Percentiles rank a stretch among this genome's conserved stretches.
Evolutionary conservation across 192 early-diverging fungal genomes (phyloP).

Genomic region (Geranomyces variabilis): DNA sequence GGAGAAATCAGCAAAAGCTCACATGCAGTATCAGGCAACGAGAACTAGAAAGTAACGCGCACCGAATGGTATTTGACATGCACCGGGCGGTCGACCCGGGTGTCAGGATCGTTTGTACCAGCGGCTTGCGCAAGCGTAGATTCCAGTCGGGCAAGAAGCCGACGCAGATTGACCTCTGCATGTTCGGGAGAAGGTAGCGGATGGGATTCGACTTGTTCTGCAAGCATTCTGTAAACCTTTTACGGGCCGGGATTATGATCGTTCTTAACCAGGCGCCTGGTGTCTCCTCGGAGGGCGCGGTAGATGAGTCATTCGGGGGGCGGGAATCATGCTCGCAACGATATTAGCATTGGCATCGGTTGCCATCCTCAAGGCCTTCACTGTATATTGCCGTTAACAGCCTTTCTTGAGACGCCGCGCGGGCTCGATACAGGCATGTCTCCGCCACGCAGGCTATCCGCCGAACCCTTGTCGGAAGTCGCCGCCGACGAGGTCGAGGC

Average conservation of each 20-base stretch:
- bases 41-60: neutral
- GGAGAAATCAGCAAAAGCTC: neutral
- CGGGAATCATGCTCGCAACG: too few species aligned
- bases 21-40: too few species aligned
- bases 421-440: neutral
- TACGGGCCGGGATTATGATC: too few species aligned
- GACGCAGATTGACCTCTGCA: constrained; percentile 35
- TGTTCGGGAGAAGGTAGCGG: constrained; percentile 1
- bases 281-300: too few species aligned
- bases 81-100: neutral
- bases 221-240: neutral
- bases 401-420: too few species aligned
- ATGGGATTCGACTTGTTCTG: neutral
- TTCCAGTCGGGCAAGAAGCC: constrained; percentile 23
- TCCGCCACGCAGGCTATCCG: neutral
- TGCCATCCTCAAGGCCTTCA: too few species aligned
- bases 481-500: constrained; percentile 34
- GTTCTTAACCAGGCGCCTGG: too few species aligned
- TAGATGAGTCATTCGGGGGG: too few species aligned
- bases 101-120: neutral
- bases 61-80: constrained; percentile 9
- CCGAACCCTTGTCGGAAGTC: constrained; percentile 1
- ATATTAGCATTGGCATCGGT: too few species aligned
- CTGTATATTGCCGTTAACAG: too few species aligned
- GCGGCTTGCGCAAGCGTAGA: neutral